These are phyloP conservation scores for Phoma herbarum DNA, from an alignment of 2,329 filamentous ascomycete species.

Conservation along the genomic window DNA sequence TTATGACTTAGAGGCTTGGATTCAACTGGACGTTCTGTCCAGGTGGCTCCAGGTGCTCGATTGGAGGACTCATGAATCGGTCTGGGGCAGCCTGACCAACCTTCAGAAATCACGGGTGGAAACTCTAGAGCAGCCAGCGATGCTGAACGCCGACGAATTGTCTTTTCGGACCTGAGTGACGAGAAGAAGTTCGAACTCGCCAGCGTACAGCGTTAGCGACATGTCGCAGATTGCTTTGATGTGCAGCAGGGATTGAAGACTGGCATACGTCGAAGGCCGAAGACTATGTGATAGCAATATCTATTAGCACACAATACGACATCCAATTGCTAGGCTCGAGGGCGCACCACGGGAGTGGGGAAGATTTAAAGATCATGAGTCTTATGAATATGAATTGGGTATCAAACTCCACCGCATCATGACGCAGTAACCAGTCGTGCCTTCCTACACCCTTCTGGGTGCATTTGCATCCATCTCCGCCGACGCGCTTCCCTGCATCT, in stretches of 20 bases:
- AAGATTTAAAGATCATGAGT: no score
- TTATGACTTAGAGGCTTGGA: neutral
- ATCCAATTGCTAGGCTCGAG: no score
- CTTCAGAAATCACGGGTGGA: neutral
- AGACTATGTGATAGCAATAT: no score
- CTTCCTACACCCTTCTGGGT: constrained; percentile 1
- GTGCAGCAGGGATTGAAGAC: no score
- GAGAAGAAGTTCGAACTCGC: neutral
- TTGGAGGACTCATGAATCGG: neutral
- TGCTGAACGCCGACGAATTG: neutral
- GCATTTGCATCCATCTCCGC: constrained; percentile 19
- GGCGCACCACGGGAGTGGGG: no score
- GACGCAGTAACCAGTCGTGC: neutral
- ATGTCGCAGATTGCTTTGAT: no score
- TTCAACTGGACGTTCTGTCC: neutral
- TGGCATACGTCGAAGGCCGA: no score
- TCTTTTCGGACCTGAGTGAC: neutral
- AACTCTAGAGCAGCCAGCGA: neutral
- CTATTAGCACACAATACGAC: no score
- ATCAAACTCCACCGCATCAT: neutral
- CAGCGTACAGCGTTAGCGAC: no score
- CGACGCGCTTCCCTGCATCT: constrained; percentile 18
- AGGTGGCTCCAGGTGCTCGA: neutral
- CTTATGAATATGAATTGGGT: neutral
- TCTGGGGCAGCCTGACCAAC: neutral